Conservation (phyloP, 805 yeast species). For the Torulaspora microellipsoides region DNA sequence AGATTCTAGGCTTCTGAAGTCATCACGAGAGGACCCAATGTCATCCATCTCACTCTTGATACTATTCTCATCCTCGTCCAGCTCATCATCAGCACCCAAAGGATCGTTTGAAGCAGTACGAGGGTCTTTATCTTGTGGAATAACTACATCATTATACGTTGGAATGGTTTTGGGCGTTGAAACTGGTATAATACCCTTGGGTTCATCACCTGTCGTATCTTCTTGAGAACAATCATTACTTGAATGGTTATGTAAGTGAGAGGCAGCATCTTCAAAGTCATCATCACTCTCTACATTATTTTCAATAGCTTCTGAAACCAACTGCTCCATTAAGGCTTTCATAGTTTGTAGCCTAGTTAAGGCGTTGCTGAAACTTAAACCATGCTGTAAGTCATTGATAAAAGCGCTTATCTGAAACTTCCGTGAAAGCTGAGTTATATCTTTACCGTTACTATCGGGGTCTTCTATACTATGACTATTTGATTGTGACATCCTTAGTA, state of each 20-base stretch:
- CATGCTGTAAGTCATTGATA: slow-evolving; percentile 38
- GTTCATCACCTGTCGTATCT: slow-evolving; percentile 39
- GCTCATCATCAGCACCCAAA: neutral
- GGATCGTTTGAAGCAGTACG: neutral
- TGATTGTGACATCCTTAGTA: neutral
- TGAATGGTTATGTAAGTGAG: slow-evolving; percentile 4
- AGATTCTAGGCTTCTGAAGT: slow-evolving; percentile 2
- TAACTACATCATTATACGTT: slow-evolving; percentile 47
- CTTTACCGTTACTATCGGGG: neutral
- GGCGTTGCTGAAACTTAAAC: slow-evolving; percentile 48
- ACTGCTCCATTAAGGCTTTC: slow-evolving; percentile 29
- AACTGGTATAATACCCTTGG: slow-evolving; percentile 50
- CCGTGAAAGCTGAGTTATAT: slow-evolving; percentile 6
- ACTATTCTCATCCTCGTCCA: neutral
- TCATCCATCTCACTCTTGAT: no score
- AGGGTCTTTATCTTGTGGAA: slow-evolving; percentile 42
- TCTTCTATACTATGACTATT: neutral
- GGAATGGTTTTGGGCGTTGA: slow-evolving; percentile 46
- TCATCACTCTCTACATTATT: slow-evolving; percentile 36
- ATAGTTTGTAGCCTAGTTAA: slow-evolving; percentile 46
- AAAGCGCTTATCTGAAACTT: slow-evolving; percentile 32
- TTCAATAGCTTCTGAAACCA: slow-evolving; percentile 31
- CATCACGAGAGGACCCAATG: neutral
- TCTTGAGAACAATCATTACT: slow-evolving; percentile 12
- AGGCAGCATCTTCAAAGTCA: slow-evolving; percentile 30